These are phyloP conservation scores for Saccharomycopsis capsularis DNA, from an alignment of 805 yeast genomes.

Conservation along the genomic window DNA sequence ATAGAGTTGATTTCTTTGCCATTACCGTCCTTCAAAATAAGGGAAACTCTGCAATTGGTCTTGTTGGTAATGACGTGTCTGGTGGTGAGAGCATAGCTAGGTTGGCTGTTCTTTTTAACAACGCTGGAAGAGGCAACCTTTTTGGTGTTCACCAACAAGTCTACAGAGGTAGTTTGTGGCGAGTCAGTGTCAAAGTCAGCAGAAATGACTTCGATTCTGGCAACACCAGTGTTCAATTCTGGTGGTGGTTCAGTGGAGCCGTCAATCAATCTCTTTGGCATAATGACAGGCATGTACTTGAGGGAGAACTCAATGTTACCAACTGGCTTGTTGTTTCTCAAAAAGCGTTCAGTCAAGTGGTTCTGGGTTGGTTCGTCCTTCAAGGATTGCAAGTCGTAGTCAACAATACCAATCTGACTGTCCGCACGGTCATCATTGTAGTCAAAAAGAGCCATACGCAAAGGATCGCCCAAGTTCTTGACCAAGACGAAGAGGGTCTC, in stretches of 20 bases:
- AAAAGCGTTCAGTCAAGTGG: constrained; percentile 46
- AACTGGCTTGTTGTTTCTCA: constrained; percentile 77
- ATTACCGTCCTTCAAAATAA: constrained; percentile 58
- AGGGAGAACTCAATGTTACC: constrained; percentile 70
- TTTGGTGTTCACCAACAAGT: constrained; percentile 60
- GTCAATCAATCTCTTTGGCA: constrained; percentile 54
- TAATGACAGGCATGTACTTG: constrained; percentile 68
- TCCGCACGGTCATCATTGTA: constrained; percentile 77
- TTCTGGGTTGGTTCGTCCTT: constrained; percentile 45
- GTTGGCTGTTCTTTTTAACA: constrained; percentile 51
- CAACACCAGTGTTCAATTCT: constrained; percentile 90
- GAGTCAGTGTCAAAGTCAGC: constrained; percentile 30
- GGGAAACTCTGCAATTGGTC: constrained; percentile 59
- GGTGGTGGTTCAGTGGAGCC: constrained; percentile 84
- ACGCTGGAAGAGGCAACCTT: constrained; percentile 50
- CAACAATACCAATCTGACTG: constrained; percentile 68
- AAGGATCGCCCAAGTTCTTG: constrained; percentile 73
- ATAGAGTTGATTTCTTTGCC: constrained; percentile 54
- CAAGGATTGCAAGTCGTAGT: constrained; percentile 64
- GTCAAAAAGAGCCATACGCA: constrained; percentile 65
- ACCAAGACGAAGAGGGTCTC: constrained; percentile 69
- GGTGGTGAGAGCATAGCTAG: constrained; percentile 54
- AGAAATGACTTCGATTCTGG: constrained; percentile 49
- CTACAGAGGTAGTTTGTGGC: constrained; percentile 60
- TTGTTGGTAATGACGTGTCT: constrained; percentile 71